Evolutionary conservation across 192 early-diverging fungal genomes (phyloP).

Genomic region (Geranomyces variabilis): DNA sequence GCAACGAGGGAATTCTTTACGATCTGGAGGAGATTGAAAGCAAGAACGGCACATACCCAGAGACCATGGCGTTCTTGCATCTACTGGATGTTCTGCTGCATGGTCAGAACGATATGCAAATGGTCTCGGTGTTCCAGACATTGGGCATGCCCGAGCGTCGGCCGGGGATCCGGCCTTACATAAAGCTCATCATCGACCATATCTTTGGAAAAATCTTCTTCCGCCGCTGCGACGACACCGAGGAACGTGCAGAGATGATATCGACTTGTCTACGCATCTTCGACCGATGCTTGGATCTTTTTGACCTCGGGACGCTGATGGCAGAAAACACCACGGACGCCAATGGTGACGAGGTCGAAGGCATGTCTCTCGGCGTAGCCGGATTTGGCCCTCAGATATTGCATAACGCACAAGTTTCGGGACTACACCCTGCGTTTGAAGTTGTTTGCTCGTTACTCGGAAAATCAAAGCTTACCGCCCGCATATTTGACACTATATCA

Average conservation of each 20-base stretch:
- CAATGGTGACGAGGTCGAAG: slow-evolving; percentile 25
- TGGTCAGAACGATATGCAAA: slow-evolving; percentile 30
- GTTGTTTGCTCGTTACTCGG: slow-evolving; percentile 77
- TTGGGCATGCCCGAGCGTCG: slow-evolving; percentile 71
- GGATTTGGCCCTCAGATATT: slow-evolving; percentile 16
- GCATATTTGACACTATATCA: slow-evolving; percentile 71
- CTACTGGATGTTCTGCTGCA: slow-evolving; percentile 68
- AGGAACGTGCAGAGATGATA: slow-evolving; percentile 80
- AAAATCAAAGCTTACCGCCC: slow-evolving; percentile 68
- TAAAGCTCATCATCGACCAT: slow-evolving; percentile 81
- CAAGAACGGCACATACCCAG: slow-evolving; percentile 77
- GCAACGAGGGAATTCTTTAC: slow-evolving; percentile 61
- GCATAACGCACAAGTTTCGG: slow-evolving; percentile 44
- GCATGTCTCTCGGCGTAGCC: neutral
- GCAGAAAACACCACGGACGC: neutral
- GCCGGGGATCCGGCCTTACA: slow-evolving; percentile 74
- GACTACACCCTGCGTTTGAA: slow-evolving; percentile 85
- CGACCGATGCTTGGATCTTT: slow-evolving; percentile 75
- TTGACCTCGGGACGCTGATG: slow-evolving; percentile 66
- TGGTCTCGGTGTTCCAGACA: slow-evolving; percentile 56
- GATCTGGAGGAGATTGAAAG: slow-evolving; percentile 85
- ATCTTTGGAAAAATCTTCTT: slow-evolving; percentile 79
- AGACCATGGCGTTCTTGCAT: slow-evolving; percentile 81
- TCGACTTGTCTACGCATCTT: slow-evolving; percentile 73
- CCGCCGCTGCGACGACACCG: slow-evolving; percentile 65